Base-by-base conservation (phyloP, 805 yeast species). In the Wickerhamiella alocasiicola region DNA sequence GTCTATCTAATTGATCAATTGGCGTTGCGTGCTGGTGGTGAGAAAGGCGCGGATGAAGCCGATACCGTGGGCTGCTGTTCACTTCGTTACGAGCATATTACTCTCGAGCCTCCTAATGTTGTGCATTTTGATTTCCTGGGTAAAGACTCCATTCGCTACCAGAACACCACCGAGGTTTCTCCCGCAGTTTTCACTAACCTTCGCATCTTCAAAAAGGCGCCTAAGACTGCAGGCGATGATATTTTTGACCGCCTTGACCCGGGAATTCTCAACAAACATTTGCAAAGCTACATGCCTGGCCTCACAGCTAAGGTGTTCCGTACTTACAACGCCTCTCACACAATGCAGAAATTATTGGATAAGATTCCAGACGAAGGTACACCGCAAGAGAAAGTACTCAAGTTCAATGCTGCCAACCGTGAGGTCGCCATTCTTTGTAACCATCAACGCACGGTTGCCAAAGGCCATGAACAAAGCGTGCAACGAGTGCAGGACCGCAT, bases 51-150 rank as follows among this genome's bases (percentile, higher is more conserved):
- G 3, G 97, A 88, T 50, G 96, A 87, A 57, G 97, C 97, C 2
- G 97, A 88, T 57, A 88, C 97, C 1, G 97, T 88, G 33, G 97
- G 97, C 33, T 88, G 97, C 62, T 88, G 97, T 63, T 87, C 96
- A 1, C 69, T 88, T 49, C 67, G 97, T 53, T 87, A 65, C 55
- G 97, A 87, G 57, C 97, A 87, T 60, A 72, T 88, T 32, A 78
- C 87, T 1, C 66, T 88, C 44, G 73, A 73, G 49, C 94, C 95
- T 2, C 95, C 95, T 6, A 75, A 74, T 49, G 79, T 70, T 4
- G 95, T 88, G 12, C 71, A 80, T 7, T 85, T 87, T 63, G 97
- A 87, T 59, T 87, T 87, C 57, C 66, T 88, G 48, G 97, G 97
- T 78, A 87, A 87, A 55, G 96, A 88, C 63, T 83, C 95, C 6